Conservation (phyloP, 1,284 basidiomycete genomes). For the Malassezia restricta region DNA sequence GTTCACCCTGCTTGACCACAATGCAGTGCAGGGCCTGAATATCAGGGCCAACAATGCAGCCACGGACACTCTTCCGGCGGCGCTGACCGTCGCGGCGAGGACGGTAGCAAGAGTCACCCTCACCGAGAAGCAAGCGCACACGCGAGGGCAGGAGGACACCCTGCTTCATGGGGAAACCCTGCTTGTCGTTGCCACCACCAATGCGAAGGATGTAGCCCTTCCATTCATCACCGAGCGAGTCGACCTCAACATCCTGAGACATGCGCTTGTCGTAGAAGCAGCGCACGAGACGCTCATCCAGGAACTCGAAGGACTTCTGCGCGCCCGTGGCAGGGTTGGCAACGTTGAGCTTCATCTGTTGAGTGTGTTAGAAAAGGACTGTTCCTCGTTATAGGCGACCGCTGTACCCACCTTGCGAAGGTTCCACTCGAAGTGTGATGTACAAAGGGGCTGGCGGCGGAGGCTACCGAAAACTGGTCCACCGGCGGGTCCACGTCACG, state of each 20-base stretch:
- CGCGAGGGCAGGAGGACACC: slow-evolving; percentile 90
- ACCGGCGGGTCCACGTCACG: slow-evolving; percentile 4
- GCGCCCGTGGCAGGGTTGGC: slow-evolving; percentile 86
- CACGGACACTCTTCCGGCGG: slow-evolving; percentile 95
- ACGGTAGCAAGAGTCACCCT: slow-evolving; percentile 97
- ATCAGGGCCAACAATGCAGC: slow-evolving; percentile 87
- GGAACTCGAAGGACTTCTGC: slow-evolving; percentile 83
- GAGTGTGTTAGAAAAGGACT: slow-evolving; percentile 5
- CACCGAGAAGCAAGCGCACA: slow-evolving; percentile 81
- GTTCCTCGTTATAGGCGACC: slow-evolving; percentile 47
- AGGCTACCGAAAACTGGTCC: slow-evolving; percentile 9
- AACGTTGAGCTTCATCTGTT: slow-evolving; percentile 86
- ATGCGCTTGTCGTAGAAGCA: slow-evolving; percentile 95
- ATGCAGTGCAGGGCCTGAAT: slow-evolving; percentile 88
- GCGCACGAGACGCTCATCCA: slow-evolving; percentile 81
- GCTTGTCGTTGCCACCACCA: slow-evolving; percentile 84
- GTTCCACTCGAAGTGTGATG: slow-evolving; percentile 13
- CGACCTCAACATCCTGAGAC: slow-evolving; percentile 81
- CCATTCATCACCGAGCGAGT: slow-evolving; percentile 87
- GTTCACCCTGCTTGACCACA: slow-evolving; percentile 93
- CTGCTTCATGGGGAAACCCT: slow-evolving; percentile 92
- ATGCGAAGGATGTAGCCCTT: slow-evolving; percentile 95
- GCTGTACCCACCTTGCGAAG: slow-evolving; percentile 49
- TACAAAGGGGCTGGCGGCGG: slow-evolving; percentile 4
- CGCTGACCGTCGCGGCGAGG: slow-evolving; percentile 83